Conservation (phyloP, 257 asterid species). For the Plantago ovata region DNA sequence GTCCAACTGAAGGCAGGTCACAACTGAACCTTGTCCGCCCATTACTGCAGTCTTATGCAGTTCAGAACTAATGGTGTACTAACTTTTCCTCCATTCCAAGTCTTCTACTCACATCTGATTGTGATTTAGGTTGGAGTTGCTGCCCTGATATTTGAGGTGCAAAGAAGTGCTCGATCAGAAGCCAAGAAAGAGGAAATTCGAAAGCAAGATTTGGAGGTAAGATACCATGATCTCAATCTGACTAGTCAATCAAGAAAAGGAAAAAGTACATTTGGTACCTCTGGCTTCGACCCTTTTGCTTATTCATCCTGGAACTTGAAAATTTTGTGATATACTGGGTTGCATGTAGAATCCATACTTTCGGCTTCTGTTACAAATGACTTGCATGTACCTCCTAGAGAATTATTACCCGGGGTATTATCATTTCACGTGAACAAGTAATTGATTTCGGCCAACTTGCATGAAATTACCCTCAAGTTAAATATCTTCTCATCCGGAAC, state of each 20-base stretch:
- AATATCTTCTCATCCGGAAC: background rate
- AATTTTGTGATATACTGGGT: too few relatives aligned
- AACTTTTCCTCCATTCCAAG: conserved; percentile 12
- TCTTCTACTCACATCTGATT: conserved; percentile 8
- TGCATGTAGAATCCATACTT: background rate
- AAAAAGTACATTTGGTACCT: too few relatives aligned
- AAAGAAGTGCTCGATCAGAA: conserved; percentile 86
- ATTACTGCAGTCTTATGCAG: too few relatives aligned
- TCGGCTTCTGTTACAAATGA: background rate
- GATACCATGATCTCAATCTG: too few relatives aligned
- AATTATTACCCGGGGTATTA: background rate
- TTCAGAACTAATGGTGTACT: too few relatives aligned
- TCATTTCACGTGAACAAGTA: too few relatives aligned
- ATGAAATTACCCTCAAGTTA: background rate
- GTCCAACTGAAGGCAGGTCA: too few relatives aligned
- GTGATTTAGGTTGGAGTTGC: conserved; percentile 75
- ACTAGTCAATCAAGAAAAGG: too few relatives aligned
- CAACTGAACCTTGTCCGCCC: too few relatives aligned
- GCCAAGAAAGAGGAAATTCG: conserved; percentile 90
- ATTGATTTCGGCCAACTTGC: too few relatives aligned
- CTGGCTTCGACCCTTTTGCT: too few relatives aligned
- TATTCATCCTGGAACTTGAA: too few relatives aligned
- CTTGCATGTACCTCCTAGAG: background rate
- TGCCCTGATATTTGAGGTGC: conserved; percentile 81
- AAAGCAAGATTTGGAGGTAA: conserved; percentile 67